A percentile compares a stretch with the other conserved stretches of the same genome.
Conservation (phyloP, 106 monocot genomes). For the Acorus calamus region DNA sequence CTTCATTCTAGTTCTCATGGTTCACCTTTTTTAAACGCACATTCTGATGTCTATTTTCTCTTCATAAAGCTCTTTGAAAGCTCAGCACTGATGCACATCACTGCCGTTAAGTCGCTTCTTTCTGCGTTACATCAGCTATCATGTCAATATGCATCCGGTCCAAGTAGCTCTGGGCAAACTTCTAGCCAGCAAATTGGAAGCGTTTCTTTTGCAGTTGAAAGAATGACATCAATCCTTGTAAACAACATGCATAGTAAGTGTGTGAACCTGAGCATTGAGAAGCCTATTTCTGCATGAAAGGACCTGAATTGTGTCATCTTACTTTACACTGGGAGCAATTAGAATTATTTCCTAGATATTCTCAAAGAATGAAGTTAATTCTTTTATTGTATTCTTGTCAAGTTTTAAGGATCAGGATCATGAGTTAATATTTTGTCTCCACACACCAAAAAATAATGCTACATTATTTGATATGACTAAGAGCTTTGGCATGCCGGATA, state of each 20-base stretch:
- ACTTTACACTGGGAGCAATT: too few species aligned
- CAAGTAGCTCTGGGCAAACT: conserved; percentile 36
- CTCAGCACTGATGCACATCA: conserved; percentile 89
- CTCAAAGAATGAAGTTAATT: too few species aligned
- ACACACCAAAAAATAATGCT: too few species aligned
- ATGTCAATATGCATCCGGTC: conserved; percentile 62
- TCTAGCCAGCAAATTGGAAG: conserved; percentile 51
- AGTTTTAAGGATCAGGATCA: too few species aligned
- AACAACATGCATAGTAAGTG: conserved; percentile 91
- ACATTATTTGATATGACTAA: too few species aligned
- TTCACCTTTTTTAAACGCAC: conserved; percentile 2
- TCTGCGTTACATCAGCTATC: conserved; percentile 76
- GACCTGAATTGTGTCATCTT: too few species aligned
- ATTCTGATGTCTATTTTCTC: conserved; percentile 14
- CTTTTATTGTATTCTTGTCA: too few species aligned
- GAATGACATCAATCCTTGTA: conserved; percentile 72
- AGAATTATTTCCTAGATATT: too few species aligned
- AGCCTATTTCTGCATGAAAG: not conserved
- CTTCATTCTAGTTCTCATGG: conserved; percentile 3
- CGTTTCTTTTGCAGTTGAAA: conserved; percentile 79
- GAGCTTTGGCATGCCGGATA: too few species aligned
- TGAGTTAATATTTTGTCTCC: too few species aligned
- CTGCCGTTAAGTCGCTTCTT: conserved; percentile 93
- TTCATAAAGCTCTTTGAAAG: conserved; percentile 80
- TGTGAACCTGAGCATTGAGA: conserved; percentile 1